A percentile compares a stretch with the other conserved stretches of the same genome.
These are phyloP conservation scores for Bothriochloa decipiens DNA, from an alignment of 176 grass and related monocot species.

Conservation along the genomic window DNA sequence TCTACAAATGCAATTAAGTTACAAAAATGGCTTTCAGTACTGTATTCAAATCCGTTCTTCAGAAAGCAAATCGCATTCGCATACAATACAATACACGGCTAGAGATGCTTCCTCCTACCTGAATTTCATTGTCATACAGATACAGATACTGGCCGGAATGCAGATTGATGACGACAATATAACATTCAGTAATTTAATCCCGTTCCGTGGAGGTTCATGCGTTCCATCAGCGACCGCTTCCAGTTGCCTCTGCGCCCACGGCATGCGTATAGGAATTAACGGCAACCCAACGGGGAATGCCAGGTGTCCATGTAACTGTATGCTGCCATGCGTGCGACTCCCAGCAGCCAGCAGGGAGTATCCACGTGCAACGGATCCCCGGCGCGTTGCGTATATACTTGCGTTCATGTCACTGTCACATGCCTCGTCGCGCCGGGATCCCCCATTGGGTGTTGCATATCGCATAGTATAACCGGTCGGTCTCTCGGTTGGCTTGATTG, in stretches of 20 bases:
- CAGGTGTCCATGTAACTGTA: not conserved
- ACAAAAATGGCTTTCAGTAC: not conserved
- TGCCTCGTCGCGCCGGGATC: slow-evolving; percentile 6
- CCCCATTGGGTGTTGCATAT: not conserved
- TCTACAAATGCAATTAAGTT: slow-evolving; percentile 28
- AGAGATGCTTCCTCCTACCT: not conserved
- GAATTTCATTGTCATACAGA: not conserved
- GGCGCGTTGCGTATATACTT: not conserved
- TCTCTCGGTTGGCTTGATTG: not conserved
- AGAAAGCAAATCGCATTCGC: not conserved
- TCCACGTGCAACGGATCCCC: not conserved
- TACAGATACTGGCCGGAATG: not conserved
- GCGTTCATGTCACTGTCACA: not conserved
- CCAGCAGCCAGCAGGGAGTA: not conserved
- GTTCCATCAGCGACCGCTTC: not conserved
- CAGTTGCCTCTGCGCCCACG: not conserved
- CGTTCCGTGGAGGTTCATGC: slow-evolving; percentile 14
- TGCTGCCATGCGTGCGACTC: not conserved
- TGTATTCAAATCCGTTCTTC: slow-evolving; percentile 40
- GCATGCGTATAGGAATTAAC: not conserved
- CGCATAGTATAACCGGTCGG: not conserved
- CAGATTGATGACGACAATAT: not conserved
- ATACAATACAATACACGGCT: not conserved
- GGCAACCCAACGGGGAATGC: not conserved
- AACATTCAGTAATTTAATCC: not conserved